Percentiles rank a stretch among this genome's conserved stretches.
Conservation (phyloP, 495 filamentous ascomycete species). For the Apodospora peruviana region DNA sequence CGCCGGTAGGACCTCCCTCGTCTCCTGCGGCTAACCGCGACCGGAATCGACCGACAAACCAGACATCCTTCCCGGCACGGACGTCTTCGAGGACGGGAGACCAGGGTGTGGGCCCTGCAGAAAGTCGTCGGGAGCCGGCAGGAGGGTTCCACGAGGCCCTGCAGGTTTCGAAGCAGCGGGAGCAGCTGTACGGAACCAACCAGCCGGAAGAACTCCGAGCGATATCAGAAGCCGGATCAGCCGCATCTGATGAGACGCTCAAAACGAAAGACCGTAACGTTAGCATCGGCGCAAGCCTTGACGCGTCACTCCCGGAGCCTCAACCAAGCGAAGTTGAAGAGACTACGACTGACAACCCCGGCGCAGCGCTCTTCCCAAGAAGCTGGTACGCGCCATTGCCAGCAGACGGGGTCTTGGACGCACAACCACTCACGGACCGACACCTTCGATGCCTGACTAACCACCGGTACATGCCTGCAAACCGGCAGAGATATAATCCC, state of each 20-base stretch:
- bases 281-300: neutral
- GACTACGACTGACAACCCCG: constrained; percentile 20
- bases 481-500: constrained; percentile 20
- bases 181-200: neutral
- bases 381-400: constrained; percentile 20
- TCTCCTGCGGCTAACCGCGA: constrained; percentile 15
- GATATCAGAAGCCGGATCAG: constrained; percentile 16
- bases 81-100: constrained; percentile 4
- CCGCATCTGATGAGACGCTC: constrained; percentile 14
- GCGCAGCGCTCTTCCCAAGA: constrained; percentile 24
- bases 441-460: constrained; percentile 21
- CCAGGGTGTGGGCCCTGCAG: neutral
- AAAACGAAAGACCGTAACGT: neutral
- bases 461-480: constrained; percentile 25
- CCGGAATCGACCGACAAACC: neutral
- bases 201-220: constrained; percentile 2
- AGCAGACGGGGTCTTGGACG: constrained; percentile 15
- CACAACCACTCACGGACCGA: constrained; percentile 16
- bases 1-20: constrained; percentile 12
- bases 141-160: neutral
- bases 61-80: constrained; percentile 6
- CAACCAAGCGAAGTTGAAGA: constrained; percentile 4
- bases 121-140: constrained; percentile 8
- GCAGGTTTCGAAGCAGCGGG: constrained; percentile 6
- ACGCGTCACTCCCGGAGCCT: neutral